These are phyloP conservation scores for Erodium trifolium DNA, from an alignment of 441 rosid species.

Conservation along the genomic window DNA sequence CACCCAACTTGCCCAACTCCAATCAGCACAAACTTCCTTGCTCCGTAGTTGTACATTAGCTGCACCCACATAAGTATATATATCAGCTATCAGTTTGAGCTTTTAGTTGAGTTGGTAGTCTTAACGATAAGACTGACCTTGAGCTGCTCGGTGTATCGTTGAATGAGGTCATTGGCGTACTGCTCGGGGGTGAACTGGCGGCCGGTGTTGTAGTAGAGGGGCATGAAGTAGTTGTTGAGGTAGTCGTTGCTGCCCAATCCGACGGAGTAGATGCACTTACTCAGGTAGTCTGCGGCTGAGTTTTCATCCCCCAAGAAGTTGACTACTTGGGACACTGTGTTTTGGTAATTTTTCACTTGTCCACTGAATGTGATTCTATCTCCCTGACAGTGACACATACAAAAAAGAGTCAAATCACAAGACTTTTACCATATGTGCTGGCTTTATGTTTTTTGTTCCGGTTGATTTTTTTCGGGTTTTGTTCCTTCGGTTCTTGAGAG, in stretches of 20 bases:
- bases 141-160: conserved; percentile 48
- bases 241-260: conserved; percentile 87
- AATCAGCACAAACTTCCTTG: conserved; percentile 57
- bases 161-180: conserved; percentile 44
- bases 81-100: too few relatives aligned
- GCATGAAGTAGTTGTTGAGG: conserved; percentile 88
- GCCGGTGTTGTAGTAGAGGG: conserved; percentile 46
- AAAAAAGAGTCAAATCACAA: too few relatives aligned
- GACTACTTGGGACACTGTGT: conserved; percentile 51
- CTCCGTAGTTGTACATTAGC: conserved; percentile 65
- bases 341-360: conserved; percentile 62
- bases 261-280: conserved; percentile 58
- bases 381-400: conserved; percentile 36
- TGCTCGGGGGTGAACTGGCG: conserved; percentile 46
- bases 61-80: not conserved
- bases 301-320: conserved; percentile 52
- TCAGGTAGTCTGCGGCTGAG: conserved; percentile 47
- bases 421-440: too few relatives aligned
- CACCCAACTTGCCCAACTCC: conserved; percentile 37
- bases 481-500: too few relatives aligned
- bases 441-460: too few relatives aligned
- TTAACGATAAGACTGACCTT: not conserved
- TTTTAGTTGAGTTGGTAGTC: too few relatives aligned
- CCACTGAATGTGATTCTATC: conserved; percentile 60
- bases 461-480: too few relatives aligned